These are phyloP conservation scores for Tricholoma saponaceum DNA, from an alignment of 768 basidiomycete genomes.

Conservation along the genomic window DNA sequence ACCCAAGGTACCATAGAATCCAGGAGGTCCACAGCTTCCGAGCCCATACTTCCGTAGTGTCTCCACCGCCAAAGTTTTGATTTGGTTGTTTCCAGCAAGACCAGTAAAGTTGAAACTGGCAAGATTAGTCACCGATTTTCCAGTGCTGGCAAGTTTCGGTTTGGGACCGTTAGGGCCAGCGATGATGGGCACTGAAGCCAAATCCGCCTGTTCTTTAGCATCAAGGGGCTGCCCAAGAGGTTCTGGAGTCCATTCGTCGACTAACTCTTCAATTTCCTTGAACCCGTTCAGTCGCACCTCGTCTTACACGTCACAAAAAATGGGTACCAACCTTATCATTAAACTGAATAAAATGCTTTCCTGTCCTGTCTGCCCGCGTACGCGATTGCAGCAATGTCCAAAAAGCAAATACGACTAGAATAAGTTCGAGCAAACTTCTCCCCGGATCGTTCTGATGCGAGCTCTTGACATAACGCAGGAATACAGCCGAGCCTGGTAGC, in stretches of 20 bases:
- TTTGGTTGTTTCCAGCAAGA: constrained; percentile 79
- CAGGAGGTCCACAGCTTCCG: constrained; percentile 93
- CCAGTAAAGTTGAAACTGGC: constrained; percentile 92
- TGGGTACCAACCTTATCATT: constrained; percentile 71
- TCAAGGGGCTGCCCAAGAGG: constrained; percentile 66
- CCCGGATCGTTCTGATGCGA: constrained; percentile 97
- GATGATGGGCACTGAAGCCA: constrained; percentile 74
- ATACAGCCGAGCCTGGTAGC: constrained; percentile 76
- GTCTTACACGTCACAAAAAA: background rate
- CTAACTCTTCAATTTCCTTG: constrained; percentile 95
- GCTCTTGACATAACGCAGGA: constrained; percentile 88
- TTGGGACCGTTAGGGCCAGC: constrained; percentile 79
- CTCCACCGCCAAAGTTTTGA: constrained; percentile 83
- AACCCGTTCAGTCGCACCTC: background rate
- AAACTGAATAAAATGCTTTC: constrained; percentile 89
- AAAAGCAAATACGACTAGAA: constrained; percentile 84
- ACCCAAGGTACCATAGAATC: constrained; percentile 97
- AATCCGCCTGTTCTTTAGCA: constrained; percentile 57
- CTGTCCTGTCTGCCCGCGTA: constrained; percentile 79
- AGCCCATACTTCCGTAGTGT: constrained; percentile 86
- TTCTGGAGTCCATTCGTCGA: constrained; percentile 92
- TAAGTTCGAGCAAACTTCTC: constrained; percentile 83
- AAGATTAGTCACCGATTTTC: constrained; percentile 79
- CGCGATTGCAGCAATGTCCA: constrained; percentile 87
- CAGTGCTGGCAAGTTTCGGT: constrained; percentile 67